Base-by-base conservation (phyloP, 805 yeast genomes). In the Starmerella potacharoeniae region DNA sequence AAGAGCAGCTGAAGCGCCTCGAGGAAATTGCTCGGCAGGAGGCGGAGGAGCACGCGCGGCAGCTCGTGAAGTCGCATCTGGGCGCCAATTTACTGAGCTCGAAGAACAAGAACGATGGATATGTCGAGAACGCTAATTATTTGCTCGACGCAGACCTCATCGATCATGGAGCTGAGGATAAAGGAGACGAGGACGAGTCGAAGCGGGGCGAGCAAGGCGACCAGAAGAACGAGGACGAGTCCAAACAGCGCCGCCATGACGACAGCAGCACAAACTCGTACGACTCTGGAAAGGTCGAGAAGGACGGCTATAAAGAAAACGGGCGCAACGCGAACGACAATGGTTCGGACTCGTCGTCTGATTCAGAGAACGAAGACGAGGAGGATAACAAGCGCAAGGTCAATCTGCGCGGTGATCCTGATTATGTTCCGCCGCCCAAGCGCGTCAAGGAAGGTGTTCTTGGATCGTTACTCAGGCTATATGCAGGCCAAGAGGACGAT, bases 381-480 rank as follows among this genome's bases (percentile, higher is more conserved):
- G 53, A 47, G 5, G 55, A 56, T n/a, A 53, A 49, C 22, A 49
- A 54, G 10, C 49, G 54, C 7, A 59, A 56, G 16, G 55, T 51
- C 28, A 77, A 35, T 29, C 33, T 57, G 35, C 54, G 59, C 2
- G 63, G 62, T n/a, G 62, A 69, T 16, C 70, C 69, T 34, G 80
- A 77, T 46, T 73, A 77, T 53, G 76, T 81, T 1, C 77, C 83
- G 0, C 80, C 84, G 6, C 85, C 84, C 0, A 73, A 75, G 43
- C 77, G 77, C 52, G 90, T 87, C 11, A 84, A 84, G 61, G 89
- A 89, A 30, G 96, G 97, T 68, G 91, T 89, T 16, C 74, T 89
- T 33, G 86, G 95, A 0, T 80, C 91, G 1, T 74, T 89, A 58
- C 73, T 89, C 59, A 77, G 81, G 57, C 72, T 89, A 49, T 88